Evolutionary conservation across 1,284 basidiomycete species (phyloP).

Genomic region (Takashimella koratensis): DNA sequence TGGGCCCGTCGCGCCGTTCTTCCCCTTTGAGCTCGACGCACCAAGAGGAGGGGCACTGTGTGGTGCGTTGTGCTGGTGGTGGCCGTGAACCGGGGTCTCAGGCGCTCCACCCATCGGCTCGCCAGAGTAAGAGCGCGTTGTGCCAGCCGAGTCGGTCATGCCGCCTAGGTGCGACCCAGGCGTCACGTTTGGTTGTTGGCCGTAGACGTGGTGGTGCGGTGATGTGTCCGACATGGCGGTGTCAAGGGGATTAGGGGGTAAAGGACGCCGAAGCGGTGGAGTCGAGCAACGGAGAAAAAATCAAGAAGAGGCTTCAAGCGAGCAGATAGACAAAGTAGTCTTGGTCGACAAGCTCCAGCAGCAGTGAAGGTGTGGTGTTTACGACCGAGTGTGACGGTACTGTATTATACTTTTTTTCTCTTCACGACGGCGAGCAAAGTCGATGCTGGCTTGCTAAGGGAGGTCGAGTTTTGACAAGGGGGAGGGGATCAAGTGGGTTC

Average conservation of each 20-base stretch:
- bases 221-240: neutral
- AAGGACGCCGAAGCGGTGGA: no score
- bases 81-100: neutral
- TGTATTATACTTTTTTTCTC: no score
- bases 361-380: no score
- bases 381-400: no score
- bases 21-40: slow-evolving; percentile 27
- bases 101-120: neutral
- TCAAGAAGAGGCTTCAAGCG: no score
- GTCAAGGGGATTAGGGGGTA: neutral
- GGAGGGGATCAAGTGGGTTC: no score
- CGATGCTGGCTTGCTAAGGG: no score
- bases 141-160: neutral
- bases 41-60: neutral
- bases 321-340: no score
- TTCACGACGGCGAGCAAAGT: no score
- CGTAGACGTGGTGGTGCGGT: neutral
- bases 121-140: neutral
- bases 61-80: neutral
- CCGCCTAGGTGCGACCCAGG: neutral
- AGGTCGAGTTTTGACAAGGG: no score
- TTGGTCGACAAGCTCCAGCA: no score
- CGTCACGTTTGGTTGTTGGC: neutral
- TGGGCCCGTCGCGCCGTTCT: slow-evolving; percentile 46
- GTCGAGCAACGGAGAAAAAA: no score